Evolutionary conservation across 768 basidiomycete species (phyloP), one percentile per base, ranked within the genome.

Genomic region (Mycena vitilis): DNA sequence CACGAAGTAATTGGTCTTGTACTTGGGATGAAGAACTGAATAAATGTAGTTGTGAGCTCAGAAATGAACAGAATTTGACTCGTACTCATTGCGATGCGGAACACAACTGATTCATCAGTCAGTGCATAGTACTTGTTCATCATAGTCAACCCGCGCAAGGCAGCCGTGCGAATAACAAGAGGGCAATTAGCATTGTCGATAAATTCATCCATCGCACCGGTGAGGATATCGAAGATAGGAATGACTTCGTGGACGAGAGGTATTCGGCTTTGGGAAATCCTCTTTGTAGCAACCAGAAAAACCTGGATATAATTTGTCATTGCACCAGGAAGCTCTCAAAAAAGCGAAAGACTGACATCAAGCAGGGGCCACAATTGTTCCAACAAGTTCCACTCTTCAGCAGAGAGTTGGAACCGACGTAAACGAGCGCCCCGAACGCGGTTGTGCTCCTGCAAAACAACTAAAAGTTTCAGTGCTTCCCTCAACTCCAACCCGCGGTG

Each of bases 161-260:
- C 75, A 5, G 75, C 75, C 55, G 65, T 71, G 10, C 72, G 73
- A 40, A 80, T 65, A 10, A 30, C 45, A 57, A 2, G 66, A 36
- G 5, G 59, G 64, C 3, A 69, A 63, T 4, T n/a, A 30, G 0
- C 1, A 12, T 76, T 34, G 22, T 72, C 69, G 23, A 73, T 69
- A 25, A 61, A 53, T 4, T 73, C 56, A 18, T 74, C 75, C 16
- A 80, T 64, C 0, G 61, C 66, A 13, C 55, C 48, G 0, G 75
- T 76, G 37, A 80, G 49, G 5, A 63, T 59, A 60, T 80, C 77
- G 22, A 79, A 69, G 37, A 75, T 47, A 2, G 77, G 78, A 18
- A 79, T 80, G 13, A 79, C 75, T 42, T 77, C 55, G 52, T 78
- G 75, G 37, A 79, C 48, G 1, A 78, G 73, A 9, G 73, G 75